Evolutionary conservation across 73 alveolate genomes (phyloP), one percentile per base, ranked within the genome.

Genomic region (Durusdinium trenchii): DNA sequence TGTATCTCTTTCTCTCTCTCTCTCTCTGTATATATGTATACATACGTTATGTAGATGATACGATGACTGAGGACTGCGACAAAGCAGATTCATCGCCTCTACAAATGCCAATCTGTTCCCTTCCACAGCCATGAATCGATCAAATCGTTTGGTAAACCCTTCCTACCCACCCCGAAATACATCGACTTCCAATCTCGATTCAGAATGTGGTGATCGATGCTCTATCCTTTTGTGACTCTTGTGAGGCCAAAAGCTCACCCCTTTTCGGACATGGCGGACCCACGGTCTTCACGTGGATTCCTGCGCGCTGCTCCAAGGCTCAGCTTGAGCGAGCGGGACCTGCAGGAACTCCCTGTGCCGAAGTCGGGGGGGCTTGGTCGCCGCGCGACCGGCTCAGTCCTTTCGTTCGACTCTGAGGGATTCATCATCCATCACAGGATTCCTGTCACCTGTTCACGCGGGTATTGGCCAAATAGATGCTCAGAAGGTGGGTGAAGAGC

Each of bases 341-440:
- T 78, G 9, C 43, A 32, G 62, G 87, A 78, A 61, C 87, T 78
- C 42, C 47, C 57, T 57, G 87, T 78, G 87, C 87, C 87, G 28
- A 78, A 78, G 87, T 45, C 54, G 62, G 62, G 62, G n/a, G 3
- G 32, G 54, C 85, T 57, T 57, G 69, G 12, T 57, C 23, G 69
- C 23, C 23, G 69, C 23, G 12, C 69, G 42, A 64, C 9, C 28
- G 23, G 38, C 42, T 64, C 28, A 28, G 79, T 64, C 42, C 42
- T 9, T 64, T 23, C 45, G 42, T 64, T 64, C 10, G 23, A 38
- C 42, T 28, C 12, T 64, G 64, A 54, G 64, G 20, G 64, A 54
- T 9, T 20, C 64, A 20, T 54, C 28, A 20, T 9, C 64, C 28
- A 9, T 64, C 12, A 38, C n/a, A 64, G n/a, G 6, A 16, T 35